These are phyloP conservation scores for Combretum micranthum DNA, from an alignment of 345 rosid genomes.

Conservation along the genomic window DNA sequence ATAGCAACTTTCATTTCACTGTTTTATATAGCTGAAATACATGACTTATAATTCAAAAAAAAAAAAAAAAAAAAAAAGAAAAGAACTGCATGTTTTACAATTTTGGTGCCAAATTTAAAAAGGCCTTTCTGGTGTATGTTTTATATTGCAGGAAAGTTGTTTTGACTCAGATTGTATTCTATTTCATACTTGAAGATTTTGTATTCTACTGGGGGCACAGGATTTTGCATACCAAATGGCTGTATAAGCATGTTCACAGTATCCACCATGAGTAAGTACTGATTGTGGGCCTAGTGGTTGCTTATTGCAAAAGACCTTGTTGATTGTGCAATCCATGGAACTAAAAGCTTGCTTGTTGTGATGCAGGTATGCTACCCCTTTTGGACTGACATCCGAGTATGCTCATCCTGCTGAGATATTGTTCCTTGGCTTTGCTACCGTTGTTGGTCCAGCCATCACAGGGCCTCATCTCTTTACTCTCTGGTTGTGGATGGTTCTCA, in stretches of 20 bases:
- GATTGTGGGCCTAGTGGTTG: background rate
- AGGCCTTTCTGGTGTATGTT: conserved; percentile 3
- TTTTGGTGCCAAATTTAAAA: background rate
- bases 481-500: conserved; percentile 90
- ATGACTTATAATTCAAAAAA: too few relatives aligned
- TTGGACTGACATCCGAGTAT: conserved; percentile 93
- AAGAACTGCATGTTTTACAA: too few relatives aligned
- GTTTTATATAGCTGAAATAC: too few relatives aligned
- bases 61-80: too few relatives aligned
- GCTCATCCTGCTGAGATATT: conserved; percentile 97
- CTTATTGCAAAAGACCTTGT: background rate
- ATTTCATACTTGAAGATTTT: conserved; percentile 94
- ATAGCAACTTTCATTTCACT: too few relatives aligned
- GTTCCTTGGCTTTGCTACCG: conserved; percentile 92
- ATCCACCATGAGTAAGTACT: conserved; percentile 96
- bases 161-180: conserved; percentile 66
- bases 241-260: conserved; percentile 94
- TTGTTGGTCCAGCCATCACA: conserved; percentile 90
- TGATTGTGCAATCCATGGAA: background rate
- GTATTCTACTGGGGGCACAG: conserved; percentile 98
- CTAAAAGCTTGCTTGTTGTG: too few relatives aligned
- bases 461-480: conserved; percentile 91
- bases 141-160: conserved; percentile 63
- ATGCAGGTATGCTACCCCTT: conserved; percentile 90
- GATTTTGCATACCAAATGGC: conserved; percentile 86